Conservation (phyloP, 805 yeast species). For the Hanseniaspora vineae region DNA sequence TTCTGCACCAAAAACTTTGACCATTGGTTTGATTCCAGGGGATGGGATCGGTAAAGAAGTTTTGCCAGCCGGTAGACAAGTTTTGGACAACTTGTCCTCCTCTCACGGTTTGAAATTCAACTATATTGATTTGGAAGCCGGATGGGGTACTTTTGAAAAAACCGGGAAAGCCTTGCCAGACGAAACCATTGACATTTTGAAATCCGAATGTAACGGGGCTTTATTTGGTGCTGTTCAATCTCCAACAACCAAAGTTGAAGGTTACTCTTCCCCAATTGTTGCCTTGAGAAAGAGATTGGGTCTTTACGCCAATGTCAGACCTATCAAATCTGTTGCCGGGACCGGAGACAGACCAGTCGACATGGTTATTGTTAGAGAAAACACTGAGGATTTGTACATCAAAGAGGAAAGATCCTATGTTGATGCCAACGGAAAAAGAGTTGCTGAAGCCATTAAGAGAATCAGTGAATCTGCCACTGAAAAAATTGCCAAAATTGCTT, state of each 20-base stretch:
- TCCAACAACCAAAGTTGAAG: constrained; percentile 86
- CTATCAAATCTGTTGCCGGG: constrained; percentile 86
- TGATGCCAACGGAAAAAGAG: constrained; percentile 70
- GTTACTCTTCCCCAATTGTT: constrained; percentile 96
- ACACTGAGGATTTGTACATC: constrained; percentile 94
- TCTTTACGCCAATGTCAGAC: constrained; percentile 92
- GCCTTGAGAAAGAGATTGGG: constrained; percentile 96
- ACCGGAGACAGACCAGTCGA: constrained; percentile 75
- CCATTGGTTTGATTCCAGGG: constrained; percentile 79
- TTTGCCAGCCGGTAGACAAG: constrained; percentile 88
- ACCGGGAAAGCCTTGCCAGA: constrained; percentile 97
- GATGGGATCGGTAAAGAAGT: constrained; percentile 98
- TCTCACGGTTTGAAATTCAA: constrained; percentile 67
- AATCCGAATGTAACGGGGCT: constrained; percentile 88
- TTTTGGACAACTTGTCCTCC: constrained; percentile 73
- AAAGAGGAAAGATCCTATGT: constrained; percentile 73
- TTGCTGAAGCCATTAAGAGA: constrained; percentile 97
- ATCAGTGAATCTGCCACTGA: constrained; percentile 79
- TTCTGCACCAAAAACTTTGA: constrained; percentile 34
- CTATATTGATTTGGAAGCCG: constrained; percentile 83
- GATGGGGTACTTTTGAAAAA: constrained; percentile 82
- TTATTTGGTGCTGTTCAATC: constrained; percentile 95
- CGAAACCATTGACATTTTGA: constrained; percentile 67
- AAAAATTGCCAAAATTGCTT: constrained; percentile 81
- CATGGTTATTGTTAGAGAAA: constrained; percentile 96